phyloP scores from a whole-genome alignment of 768 basidiomycete genomes.

The Termitomyces sp. region DNA sequence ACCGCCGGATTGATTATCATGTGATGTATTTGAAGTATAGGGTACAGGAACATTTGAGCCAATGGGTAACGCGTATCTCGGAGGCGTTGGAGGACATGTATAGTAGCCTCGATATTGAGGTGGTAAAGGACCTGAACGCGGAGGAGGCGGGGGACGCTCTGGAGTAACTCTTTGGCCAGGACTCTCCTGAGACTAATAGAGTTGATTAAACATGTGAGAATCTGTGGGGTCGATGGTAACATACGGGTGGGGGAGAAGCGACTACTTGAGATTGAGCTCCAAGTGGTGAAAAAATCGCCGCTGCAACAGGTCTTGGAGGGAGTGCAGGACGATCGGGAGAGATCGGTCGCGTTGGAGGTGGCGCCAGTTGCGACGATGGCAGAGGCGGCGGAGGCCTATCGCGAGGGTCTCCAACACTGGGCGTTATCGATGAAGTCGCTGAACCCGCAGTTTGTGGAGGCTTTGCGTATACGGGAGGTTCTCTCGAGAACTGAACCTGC shows the following conservation, averaged over 20 bases:
- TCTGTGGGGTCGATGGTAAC: not conserved
- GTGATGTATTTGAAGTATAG: not conserved
- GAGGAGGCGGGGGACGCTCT: slow-evolving; percentile 7
- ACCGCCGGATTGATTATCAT: not conserved
- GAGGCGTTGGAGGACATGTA: slow-evolving; percentile 6
- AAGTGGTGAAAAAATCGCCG: slow-evolving; percentile 8
- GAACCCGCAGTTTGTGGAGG: slow-evolving; percentile 36
- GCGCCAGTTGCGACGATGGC: slow-evolving; percentile 16
- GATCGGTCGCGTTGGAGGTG: slow-evolving; percentile 18
- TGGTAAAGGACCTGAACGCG: slow-evolving; percentile 7
- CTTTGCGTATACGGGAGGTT: slow-evolving; percentile 90
- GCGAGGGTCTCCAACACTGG: slow-evolving; percentile 14
- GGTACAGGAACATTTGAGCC: not conserved
- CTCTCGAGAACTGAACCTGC: slow-evolving; percentile 76
- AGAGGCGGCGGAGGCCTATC: slow-evolving; percentile 35
- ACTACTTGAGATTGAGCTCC: slow-evolving; percentile 1
- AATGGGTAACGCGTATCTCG: slow-evolving; percentile 1
- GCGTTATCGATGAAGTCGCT: slow-evolving; percentile 8
- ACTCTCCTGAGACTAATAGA: not conserved
- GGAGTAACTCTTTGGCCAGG: not conserved
- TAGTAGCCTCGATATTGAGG: slow-evolving; percentile 11
- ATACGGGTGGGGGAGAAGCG: slow-evolving; percentile 8
- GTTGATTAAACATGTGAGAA: not conserved
- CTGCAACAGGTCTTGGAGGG: slow-evolving; percentile 29
- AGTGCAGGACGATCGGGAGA: slow-evolving; percentile 24